Evolutionary conservation across 805 yeast species (phyloP), one percentile per base, ranked within the genome.

Genomic region (Clavispora phyllophila): DNA sequence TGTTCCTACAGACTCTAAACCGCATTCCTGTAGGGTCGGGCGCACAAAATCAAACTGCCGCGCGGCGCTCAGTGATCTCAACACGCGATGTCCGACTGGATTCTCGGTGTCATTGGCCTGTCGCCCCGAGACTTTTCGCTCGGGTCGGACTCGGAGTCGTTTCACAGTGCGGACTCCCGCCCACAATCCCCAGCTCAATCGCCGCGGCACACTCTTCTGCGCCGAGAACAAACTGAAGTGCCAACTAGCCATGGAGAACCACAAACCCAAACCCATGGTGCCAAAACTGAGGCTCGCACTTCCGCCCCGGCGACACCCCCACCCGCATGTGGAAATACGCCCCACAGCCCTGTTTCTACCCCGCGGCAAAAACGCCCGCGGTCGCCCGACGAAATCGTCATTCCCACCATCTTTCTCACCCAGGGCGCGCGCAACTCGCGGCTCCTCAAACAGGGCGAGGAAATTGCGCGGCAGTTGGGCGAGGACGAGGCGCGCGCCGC

Each of bases 391-490:
- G 45, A 50, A 2, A 22, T 62, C 3, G 45, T 41, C 7, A 45
- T 66, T 18, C 70, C 72, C 2, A 39, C 59, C 12, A 51, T 66
- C 3, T 66, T 66, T 41, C 50, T 50, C 25, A 49, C 51, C 13
- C 62, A 58, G 31, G 70, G 64, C 18, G 54, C 49, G 31, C 51
- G 47, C 34, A 61, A 66, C 40, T 55, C 57, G 22, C 43, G 49
- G 40, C 44, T 65, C 7, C 48, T 54, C n/a, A 42, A 37, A 25
- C 52, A 48, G 37, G 53, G 57, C 36, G 31, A 42, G 5, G 46
- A 53, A 25, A 58, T 65, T 24, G 42, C 54, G 22, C 41, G 41
- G 8, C 58, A 53, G 17, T 28, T 63, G 24, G 41, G n/a, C 2
- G 42, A 45, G 9, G 62, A 58, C 9, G 54, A 51, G 22, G 34